Conservation (phyloP, 1,139 yeast genomes). For the Yamadazyma taylorii region DNA sequence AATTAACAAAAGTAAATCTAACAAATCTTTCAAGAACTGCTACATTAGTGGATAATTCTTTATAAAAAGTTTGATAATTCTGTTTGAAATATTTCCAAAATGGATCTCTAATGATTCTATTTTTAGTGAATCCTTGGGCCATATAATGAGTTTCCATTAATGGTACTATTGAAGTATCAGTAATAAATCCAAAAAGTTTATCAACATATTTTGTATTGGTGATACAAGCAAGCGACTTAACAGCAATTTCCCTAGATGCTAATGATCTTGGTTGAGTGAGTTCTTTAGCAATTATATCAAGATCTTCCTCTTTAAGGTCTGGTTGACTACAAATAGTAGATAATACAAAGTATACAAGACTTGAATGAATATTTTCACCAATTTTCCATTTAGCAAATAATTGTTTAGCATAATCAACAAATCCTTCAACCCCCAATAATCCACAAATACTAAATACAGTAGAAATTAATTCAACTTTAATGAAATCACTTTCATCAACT, state of each 20-base stretch:
- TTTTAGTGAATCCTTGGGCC: slow-evolving; percentile 51
- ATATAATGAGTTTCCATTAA: slow-evolving; percentile 71
- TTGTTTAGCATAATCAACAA: slow-evolving; percentile 45
- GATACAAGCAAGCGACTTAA: slow-evolving; percentile 61
- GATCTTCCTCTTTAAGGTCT: slow-evolving; percentile 40
- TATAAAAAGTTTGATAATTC: slow-evolving; percentile 51
- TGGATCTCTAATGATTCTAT: slow-evolving; percentile 45
- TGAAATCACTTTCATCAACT: slow-evolving; percentile 39
- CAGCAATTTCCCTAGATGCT: slow-evolving; percentile 67
- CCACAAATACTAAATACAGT: slow-evolving; percentile 55
- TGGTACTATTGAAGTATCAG: slow-evolving; percentile 49
- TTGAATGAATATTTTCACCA: slow-evolving; percentile 48
- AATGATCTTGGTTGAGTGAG: slow-evolving; percentile 57
- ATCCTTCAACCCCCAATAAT: slow-evolving; percentile 45
- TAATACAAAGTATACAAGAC: slow-evolving; percentile 55
- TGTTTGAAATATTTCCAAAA: slow-evolving; percentile 59
- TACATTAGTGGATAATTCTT: slow-evolving; percentile 53
- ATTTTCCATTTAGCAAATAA: slow-evolving; percentile 39
- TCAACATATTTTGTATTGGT: slow-evolving; percentile 35
- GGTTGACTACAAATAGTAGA: slow-evolving; percentile 48
- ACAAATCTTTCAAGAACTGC: slow-evolving; percentile 66
- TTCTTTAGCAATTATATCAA: slow-evolving; percentile 49
- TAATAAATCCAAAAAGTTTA: slow-evolving; percentile 38
- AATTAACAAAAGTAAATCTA: slow-evolving; percentile 50
- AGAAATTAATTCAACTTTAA: slow-evolving; percentile 52